These are phyloP conservation scores for Prillingera fragicola DNA, from an alignment of 1,284 basidiomycete genomes.

Conservation along the genomic window DNA sequence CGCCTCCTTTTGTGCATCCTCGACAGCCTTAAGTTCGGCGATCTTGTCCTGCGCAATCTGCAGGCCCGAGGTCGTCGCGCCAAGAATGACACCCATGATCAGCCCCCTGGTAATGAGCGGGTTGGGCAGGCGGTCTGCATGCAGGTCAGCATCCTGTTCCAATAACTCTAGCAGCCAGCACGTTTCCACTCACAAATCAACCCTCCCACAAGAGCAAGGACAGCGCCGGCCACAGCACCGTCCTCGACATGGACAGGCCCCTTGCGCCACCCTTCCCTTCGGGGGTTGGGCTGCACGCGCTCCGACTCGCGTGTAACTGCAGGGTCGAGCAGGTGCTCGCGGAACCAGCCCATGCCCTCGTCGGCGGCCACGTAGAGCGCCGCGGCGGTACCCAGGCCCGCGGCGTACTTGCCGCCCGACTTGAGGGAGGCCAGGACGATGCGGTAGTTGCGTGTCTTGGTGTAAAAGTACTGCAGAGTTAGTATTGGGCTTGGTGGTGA, in stretches of 20 bases:
- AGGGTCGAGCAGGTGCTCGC: slow-evolving; percentile 23
- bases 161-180: too few relatives aligned
- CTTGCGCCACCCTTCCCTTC: slow-evolving; percentile 29
- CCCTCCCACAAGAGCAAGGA: slow-evolving; percentile 32
- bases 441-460: slow-evolving; percentile 47
- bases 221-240: slow-evolving; percentile 36
- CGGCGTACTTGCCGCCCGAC: slow-evolving; percentile 34
- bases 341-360: slow-evolving; percentile 32
- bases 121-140: slow-evolving; percentile 38
- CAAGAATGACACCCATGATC: slow-evolving; percentile 34
- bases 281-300: slow-evolving; percentile 7
- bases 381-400: slow-evolving; percentile 33
- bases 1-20: slow-evolving; percentile 15
- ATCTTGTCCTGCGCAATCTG: slow-evolving; percentile 36
- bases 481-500: too few relatives aligned
- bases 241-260: slow-evolving; percentile 36
- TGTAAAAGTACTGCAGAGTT: slow-evolving; percentile 50
- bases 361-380: slow-evolving; percentile 34
- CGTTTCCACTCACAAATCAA: slow-evolving; percentile 30
- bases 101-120: slow-evolving; percentile 33
- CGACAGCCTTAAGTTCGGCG: slow-evolving; percentile 17
- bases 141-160: slow-evolving; percentile 5
- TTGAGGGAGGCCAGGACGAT: slow-evolving; percentile 35
- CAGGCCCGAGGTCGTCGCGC: slow-evolving; percentile 28
- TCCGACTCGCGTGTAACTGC: slow-evolving; percentile 5